Conservation (phyloP, 2,329 filamentous ascomycete species). For the Diaporthe citri region DNA sequence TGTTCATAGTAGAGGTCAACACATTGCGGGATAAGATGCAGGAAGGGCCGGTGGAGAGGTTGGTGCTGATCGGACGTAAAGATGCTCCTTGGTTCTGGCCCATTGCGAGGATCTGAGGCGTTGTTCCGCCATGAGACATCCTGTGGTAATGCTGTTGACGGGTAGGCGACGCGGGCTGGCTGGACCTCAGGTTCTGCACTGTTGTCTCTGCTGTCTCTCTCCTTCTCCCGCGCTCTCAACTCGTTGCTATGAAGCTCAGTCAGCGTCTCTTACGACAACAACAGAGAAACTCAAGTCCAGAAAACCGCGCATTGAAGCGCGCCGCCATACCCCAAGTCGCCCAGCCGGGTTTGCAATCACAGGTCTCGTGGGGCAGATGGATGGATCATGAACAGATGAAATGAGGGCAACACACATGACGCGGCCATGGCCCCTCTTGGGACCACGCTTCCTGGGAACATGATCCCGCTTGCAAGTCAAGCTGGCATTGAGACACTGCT, state of each 20-base stretch:
- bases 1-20: conserved; percentile 73
- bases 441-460: conserved; percentile 73
- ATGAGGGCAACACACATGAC: conserved; percentile 57
- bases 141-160: conserved; percentile 45
- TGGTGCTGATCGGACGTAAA: conserved; percentile 58
- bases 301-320: neutral
- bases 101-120: conserved; percentile 48
- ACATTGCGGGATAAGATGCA: conserved; percentile 64
- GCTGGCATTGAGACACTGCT: conserved; percentile 70
- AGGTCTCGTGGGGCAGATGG: neutral
- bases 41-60: conserved; percentile 57
- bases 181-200: conserved; percentile 48
- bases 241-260: conserved; percentile 57
- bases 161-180: conserved; percentile 41
- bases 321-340: neutral
- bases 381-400: neutral
- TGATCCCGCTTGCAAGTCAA: conserved; percentile 75
- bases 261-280: neutral
- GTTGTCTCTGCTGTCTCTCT: conserved; percentile 56
- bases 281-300: neutral
- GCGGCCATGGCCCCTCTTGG: conserved; percentile 72
- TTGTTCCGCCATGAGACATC: conserved; percentile 49
- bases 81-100: conserved; percentile 53
- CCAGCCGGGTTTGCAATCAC: neutral
- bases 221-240: conserved; percentile 63